Percentiles rank a stretch among this genome's conserved stretches.
Conservation (phyloP, 192 early-diverging fungal species). For the Coemansia sp. region DNA sequence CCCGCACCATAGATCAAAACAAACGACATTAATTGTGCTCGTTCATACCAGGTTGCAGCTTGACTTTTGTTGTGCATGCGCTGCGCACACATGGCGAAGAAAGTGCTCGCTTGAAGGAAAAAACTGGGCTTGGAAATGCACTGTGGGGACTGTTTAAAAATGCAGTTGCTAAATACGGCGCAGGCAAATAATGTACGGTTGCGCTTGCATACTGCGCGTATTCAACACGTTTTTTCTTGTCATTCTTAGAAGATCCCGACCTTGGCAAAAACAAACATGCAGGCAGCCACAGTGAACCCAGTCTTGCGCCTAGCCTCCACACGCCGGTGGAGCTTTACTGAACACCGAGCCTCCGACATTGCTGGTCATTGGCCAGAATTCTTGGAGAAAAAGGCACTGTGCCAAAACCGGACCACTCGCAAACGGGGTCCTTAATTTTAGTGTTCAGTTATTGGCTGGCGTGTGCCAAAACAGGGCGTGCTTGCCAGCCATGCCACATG, state of each 20-base stretch:
- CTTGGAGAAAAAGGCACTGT: not conserved
- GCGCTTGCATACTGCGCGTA: not conserved
- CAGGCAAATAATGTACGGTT: not conserved
- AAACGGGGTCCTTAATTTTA: not conserved
- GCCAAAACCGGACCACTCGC: not conserved
- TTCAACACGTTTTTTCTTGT: not conserved
- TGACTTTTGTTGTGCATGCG: slow-evolving; percentile 3
- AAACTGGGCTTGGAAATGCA: not conserved
- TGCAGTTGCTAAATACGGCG: not conserved
- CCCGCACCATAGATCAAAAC: not conserved
- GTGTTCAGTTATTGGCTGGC: not conserved
- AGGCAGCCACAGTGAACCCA: not conserved
- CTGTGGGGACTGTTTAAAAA: not conserved
- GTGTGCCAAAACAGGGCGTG: not conserved
- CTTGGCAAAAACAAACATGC: not conserved
- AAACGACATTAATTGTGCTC: not conserved
- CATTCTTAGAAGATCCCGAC: slow-evolving; percentile 1
- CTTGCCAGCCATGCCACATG: not conserved
- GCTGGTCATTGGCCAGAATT: not conserved
- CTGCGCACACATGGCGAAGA: slow-evolving; percentile 1
- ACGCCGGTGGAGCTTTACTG: not conserved
- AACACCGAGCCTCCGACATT: not conserved
- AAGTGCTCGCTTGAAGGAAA: not conserved
- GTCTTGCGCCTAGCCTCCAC: not conserved
- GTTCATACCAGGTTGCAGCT: not conserved